Base-by-base conservation (phyloP, 257 asterid species). In the Ligustrum vulgare region DNA sequence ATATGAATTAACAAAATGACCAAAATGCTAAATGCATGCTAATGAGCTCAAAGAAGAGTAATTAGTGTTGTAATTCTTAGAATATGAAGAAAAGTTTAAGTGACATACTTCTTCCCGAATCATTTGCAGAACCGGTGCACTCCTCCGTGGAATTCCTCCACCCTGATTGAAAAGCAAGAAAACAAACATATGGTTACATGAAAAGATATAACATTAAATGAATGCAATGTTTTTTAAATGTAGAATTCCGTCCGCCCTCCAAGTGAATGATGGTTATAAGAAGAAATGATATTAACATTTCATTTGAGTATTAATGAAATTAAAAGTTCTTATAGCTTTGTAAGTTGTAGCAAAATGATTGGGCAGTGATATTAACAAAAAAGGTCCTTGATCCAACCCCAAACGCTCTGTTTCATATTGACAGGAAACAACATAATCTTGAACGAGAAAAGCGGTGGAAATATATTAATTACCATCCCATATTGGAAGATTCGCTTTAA, bases 101-200 rank as follows among this genome's bases (percentile, higher is more conserved):
- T 76, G 45, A 66, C 87, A 41, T 93, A 91, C 99, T 82, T 95
- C 96, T 90, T 95, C 99, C 23, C 96, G 92, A 43, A 95, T 88
- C 75, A 62, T 85, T 80, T 89, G 92, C 70, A 95, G 86, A 74
- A 86, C 66, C 15, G 99, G 99, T 73, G 99, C 97, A 80, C 87
- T 91, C 84, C 99, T 89, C 71, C 98, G 85, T 8, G 96, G 87
- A 82, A 95, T 93, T 64, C 99, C 99, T 79, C 97, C 99, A 63
- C 98, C 99, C 98, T 95, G 76, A 45, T 32, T 68, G 60, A 78
- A 68, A 49, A 83, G 54, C 23, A 28, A 28, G 31, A 28, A 28
- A 28, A 28, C 31, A 28, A 28, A 1, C 31, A 15, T 12, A 13
- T 15, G 45, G 10, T 41, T 16, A 8, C 69, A 45, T 33, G 35